phyloP scores from a whole-genome alignment of 306 rosid genomes.

The Fragaria nilgerrensis region DNA sequence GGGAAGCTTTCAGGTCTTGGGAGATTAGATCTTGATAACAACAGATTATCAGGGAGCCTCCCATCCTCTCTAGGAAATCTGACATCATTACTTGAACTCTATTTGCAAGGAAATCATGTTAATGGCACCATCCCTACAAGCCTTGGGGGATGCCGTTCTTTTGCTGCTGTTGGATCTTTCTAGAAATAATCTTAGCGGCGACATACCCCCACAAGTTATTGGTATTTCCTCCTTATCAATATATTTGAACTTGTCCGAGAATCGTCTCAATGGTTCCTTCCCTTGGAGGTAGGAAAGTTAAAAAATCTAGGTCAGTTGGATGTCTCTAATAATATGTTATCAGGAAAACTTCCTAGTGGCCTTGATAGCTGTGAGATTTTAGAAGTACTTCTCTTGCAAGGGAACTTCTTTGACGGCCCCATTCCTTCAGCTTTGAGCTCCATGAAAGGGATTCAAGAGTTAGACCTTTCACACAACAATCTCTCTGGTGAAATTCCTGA shows the following conservation, averaged over 20 bases:
- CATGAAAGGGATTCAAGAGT: neutral
- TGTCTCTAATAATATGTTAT: neutral
- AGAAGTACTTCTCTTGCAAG: neutral
- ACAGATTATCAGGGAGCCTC: conserved; percentile 3
- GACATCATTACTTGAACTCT: neutral
- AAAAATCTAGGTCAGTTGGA: neutral
- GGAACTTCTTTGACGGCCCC: neutral
- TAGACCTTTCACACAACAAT: neutral
- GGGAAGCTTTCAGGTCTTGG: neutral
- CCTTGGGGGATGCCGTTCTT: neutral
- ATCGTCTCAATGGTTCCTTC: neutral
- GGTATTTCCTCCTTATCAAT: no score
- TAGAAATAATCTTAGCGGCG: neutral
- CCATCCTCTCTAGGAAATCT: conserved; percentile 4
- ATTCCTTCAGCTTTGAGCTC: neutral
- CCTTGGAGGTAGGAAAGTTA: neutral
- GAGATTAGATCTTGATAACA: neutral
- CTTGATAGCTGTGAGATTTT: neutral
- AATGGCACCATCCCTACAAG: neutral
- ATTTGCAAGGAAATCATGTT: neutral
- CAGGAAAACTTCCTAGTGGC: neutral
- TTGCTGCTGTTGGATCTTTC: neutral
- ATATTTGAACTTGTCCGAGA: neutral
- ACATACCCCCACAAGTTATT: neutral
- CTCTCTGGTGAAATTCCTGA: no score